These are phyloP conservation scores for Elsinoe necatrix DNA, from an alignment of 2,329 filamentous ascomycete species.

Conservation along the genomic window DNA sequence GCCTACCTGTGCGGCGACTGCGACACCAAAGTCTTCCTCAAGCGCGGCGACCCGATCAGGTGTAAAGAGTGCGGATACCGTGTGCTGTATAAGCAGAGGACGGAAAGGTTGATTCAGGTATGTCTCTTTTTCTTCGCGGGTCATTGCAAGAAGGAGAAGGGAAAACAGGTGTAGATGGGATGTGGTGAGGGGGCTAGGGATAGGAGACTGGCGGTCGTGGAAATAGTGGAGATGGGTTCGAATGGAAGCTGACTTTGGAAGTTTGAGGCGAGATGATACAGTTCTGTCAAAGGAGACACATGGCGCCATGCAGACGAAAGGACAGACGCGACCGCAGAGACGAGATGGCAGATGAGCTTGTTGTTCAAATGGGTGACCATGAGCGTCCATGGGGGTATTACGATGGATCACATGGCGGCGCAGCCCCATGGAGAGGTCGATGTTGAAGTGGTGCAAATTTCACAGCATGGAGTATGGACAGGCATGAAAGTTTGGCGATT, in stretches of 20 bases:
- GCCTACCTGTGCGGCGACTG: conserved; percentile 68
- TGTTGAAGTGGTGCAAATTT: background rate
- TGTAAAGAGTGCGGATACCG: conserved; percentile 92
- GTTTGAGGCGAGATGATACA: conserved; percentile 12
- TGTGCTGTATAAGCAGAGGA: conserved; percentile 95
- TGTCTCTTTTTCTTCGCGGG: background rate
- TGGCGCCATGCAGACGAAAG: background rate
- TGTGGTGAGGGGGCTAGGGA: background rate
- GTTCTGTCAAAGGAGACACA: background rate
- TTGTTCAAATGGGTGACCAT: too few relatives aligned
- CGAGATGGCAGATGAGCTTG: too few relatives aligned
- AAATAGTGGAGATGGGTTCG: background rate
- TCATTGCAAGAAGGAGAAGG: background rate
- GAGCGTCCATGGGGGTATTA: too few relatives aligned
- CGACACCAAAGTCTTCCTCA: conserved; percentile 65
- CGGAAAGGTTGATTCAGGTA: conserved; percentile 66
- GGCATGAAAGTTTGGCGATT: too few relatives aligned
- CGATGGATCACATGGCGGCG: too few relatives aligned
- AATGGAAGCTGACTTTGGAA: background rate
- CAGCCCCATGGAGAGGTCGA: too few relatives aligned
- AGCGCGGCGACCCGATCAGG: conserved; percentile 70
- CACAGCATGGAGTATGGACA: background rate
- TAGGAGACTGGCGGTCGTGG: background rate
- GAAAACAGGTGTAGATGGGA: background rate
- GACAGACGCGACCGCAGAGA: too few relatives aligned